phyloP scores from a whole-genome alignment of 2,329 filamentous ascomycete species.

The Stemphylium lycopersici region DNA sequence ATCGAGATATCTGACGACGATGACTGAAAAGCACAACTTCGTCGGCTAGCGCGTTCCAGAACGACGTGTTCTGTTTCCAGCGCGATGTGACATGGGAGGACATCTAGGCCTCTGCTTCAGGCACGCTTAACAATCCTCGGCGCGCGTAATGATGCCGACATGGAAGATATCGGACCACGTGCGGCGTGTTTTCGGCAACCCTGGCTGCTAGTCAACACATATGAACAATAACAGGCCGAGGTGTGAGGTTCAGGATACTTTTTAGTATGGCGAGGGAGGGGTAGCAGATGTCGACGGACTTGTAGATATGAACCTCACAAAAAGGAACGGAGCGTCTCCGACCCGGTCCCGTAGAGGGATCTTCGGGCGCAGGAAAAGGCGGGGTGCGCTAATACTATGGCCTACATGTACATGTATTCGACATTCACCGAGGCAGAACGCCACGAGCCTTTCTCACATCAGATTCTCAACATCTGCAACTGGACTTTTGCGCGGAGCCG shows the following conservation, averaged over 20 bases:
- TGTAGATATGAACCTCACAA: not conserved
- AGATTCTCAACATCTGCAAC: not conserved
- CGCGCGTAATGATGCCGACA: constrained; percentile 3
- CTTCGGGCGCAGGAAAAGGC: constrained; percentile 1
- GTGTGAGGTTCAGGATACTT: not conserved
- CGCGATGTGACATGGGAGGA: not conserved
- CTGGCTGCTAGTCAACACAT: not conserved
- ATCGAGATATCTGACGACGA: constrained; percentile 41
- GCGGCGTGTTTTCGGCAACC: constrained; percentile 14
- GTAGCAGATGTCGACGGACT: not conserved
- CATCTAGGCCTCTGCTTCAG: constrained; percentile 5
- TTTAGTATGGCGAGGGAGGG: not conserved
- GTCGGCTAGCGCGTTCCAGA: not conserved
- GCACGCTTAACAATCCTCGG: not conserved
- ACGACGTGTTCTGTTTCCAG: not conserved
- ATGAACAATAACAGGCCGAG: not conserved
- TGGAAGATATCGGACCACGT: constrained; percentile 2
- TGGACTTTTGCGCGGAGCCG: not conserved
- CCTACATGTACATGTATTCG: not conserved
- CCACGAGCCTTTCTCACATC: not conserved
- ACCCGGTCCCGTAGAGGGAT: not conserved
- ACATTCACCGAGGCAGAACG: not conserved
- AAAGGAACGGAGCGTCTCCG: constrained; percentile 1
- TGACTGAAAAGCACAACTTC: constrained; percentile 3
- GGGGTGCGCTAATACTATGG: constrained; percentile 4